phyloP scores from a whole-genome alignment of 345 rosid genomes.

The Eucalyptus curtisii region DNA sequence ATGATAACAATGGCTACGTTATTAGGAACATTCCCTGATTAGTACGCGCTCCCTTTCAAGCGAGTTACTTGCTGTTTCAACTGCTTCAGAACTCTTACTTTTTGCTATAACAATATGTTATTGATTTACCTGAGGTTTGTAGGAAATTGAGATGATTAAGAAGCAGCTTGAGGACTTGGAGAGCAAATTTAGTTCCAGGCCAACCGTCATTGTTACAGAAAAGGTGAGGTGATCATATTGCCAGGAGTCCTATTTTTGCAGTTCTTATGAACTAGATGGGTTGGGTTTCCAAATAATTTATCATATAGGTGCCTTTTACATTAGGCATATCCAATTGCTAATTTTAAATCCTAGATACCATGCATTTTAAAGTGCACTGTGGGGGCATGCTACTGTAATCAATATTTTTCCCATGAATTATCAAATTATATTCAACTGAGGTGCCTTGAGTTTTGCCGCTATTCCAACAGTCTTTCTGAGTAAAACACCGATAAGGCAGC shows the following conservation, averaged over 20 bases:
- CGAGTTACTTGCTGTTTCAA: neutral
- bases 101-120: neutral
- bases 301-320: neutral
- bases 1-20: neutral
- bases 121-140: neutral
- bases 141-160: conserved; percentile 51
- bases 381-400: neutral
- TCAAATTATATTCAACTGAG: neutral
- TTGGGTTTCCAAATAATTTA: neutral
- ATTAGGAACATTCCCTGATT: neutral
- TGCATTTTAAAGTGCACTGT: neutral
- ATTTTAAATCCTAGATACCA: neutral
- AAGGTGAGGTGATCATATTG: conserved; percentile 27
- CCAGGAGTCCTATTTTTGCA: neutral
- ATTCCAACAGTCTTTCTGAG: neutral
- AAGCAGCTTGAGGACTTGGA: conserved; percentile 35
- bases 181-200: conserved; percentile 26
- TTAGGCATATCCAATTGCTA: neutral
- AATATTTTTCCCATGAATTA: neutral
- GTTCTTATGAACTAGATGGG: neutral
- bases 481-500: neutral
- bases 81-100: neutral
- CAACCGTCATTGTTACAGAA: conserved; percentile 56
- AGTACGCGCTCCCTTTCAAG: neutral
- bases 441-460: neutral